Base-by-base conservation (phyloP, 78 protist genomes). In the Dictyostelium capitatum region DNA sequence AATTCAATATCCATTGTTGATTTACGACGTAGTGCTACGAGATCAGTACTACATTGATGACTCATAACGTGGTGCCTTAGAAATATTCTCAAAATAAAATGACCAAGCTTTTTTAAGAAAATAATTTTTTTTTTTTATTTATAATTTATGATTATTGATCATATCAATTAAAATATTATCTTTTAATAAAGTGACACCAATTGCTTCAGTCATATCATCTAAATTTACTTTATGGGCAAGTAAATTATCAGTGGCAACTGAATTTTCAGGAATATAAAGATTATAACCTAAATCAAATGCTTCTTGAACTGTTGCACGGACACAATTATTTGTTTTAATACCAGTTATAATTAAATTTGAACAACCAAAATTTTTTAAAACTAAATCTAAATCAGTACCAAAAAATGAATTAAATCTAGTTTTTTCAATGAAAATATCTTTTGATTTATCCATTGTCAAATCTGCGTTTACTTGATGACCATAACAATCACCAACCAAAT, bases 271-370 rank as follows among this genome's bases (percentile, higher is more conserved):
- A 30, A 65, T 65, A 1, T 10, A 30, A 12, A 65, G n/a, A 30
- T 65, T 28, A 30, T 65, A 65, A 30, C 43, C 73, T 65, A 65
- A 65, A 65, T 65, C 28, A 30, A 65, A 65, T 7, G 73, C 73
- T 23, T 65, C 17, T 3, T 65, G 41, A 30, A 65, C 28, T 0
- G 73, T 65, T 2, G 73, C 73, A 30, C 73, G 73, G 28, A 65
- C 4, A 65, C 73, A 65, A 65, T 65, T 65, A 30, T 65, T 65
- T 65, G 73, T 65, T 65, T 65, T 65, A 30, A 65, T 65, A 15
- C 73, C 73, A 65, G 73, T 65, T 9, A 65, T 28, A 5, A 65
- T 65, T 28, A 65, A 30, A 28, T 65, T 37, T 30, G n/a, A 23
- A 11, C n/a, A 3, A 12, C 28, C 15, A 65, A 23, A 11, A 23